Evolutionary conservation across 305 asterid genomes (phyloP).

Genomic region (Fraxinus platypoda): DNA sequence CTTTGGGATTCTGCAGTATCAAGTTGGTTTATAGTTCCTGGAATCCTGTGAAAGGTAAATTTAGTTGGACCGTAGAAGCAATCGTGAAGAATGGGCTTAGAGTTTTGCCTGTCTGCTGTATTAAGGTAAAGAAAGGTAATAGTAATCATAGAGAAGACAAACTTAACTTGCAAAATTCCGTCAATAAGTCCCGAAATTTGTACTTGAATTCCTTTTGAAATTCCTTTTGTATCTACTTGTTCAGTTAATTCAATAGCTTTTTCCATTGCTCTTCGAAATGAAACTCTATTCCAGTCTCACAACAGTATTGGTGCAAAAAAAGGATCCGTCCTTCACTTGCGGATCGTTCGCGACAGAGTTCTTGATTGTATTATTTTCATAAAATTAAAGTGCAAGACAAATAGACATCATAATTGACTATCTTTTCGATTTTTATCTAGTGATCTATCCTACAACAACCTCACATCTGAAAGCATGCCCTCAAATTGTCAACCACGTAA

Average conservation of each 20-base stretch:
- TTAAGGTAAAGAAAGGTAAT: neutral
- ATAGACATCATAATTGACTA: neutral
- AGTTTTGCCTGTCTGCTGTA: neutral
- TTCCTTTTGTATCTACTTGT: too few relatives aligned
- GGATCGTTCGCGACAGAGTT: neutral
- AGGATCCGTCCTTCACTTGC: neutral
- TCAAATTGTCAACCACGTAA: slow-evolving; percentile 31
- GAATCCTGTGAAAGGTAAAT: neutral
- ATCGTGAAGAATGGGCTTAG: neutral
- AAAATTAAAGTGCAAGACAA: neutral
- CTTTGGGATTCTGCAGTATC: neutral
- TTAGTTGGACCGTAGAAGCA: neutral
- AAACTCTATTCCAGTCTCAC: neutral
- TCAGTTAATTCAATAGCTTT: too few relatives aligned
- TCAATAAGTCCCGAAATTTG: too few relatives aligned
- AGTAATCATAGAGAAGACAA: neutral
- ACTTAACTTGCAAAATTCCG: neutral
- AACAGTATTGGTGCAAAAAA: neutral
- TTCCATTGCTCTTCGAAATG: too few relatives aligned
- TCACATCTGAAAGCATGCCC: slow-evolving; percentile 24
- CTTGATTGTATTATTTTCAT: neutral
- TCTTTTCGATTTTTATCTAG: slow-evolving; percentile 27
- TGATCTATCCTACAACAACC: slow-evolving; percentile 62
- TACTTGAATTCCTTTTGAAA: too few relatives aligned
- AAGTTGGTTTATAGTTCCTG: neutral